phyloP scores from a whole-genome alignment of 2,329 filamentous ascomycete species.

The Fusarium austroafricanum region DNA sequence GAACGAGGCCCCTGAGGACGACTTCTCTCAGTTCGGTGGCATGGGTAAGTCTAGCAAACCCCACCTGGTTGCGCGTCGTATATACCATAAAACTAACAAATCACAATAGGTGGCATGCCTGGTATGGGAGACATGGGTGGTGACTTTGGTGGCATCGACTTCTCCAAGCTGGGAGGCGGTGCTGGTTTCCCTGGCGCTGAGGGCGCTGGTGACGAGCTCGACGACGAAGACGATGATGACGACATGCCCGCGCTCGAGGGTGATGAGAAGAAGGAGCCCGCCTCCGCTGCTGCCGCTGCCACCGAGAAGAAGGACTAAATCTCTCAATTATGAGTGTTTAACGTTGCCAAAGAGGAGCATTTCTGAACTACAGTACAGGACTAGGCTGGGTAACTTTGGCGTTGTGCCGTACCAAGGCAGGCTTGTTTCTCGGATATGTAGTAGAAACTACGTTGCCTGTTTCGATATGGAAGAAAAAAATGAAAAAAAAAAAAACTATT shows the following conservation, averaged over 20 bases:
- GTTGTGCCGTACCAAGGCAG: constrained; percentile 39
- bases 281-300: constrained; percentile 49
- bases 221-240: constrained; percentile 74
- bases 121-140: constrained; percentile 61
- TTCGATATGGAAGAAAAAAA: constrained; percentile 42
- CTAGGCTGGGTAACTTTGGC: constrained; percentile 40
- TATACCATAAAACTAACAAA: constrained; percentile 8
- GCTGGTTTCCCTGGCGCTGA: constrained; percentile 65
- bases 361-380: constrained; percentile 39
- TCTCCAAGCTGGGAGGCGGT: constrained; percentile 84
- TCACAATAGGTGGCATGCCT: constrained; percentile 62
- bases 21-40: constrained; percentile 74
- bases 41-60: constrained; percentile 64
- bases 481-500: constrained; percentile 40
- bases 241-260: constrained; percentile 88
- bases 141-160: constrained; percentile 90
- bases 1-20: constrained; percentile 86
- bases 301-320: constrained; percentile 55
- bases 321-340: constrained; percentile 30
- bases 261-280: constrained; percentile 60
- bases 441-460: constrained; percentile 34
- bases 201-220: constrained; percentile 61
- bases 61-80: not conserved
- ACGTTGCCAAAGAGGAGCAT: constrained; percentile 34
- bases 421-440: constrained; percentile 38